Percentiles rank a stretch among this genome's conserved stretches.
phyloP scores from a whole-genome alignment of 345 rosid genomes.

The Trapa bicornis region DNA sequence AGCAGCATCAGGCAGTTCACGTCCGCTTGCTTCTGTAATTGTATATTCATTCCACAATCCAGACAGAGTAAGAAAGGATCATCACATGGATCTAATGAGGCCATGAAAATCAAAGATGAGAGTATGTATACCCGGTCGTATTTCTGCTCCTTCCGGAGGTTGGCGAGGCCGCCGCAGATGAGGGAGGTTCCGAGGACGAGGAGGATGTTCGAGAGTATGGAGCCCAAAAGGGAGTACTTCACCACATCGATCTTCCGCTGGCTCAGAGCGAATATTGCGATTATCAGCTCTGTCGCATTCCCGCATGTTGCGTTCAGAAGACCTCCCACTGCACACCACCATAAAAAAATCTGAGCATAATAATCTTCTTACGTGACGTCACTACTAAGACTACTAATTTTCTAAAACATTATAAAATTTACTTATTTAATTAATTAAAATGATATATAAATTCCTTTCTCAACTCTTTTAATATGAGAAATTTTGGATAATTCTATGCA shows the following conservation, averaged over 20 bases:
- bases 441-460: too few species aligned
- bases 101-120: too few species aligned
- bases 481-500: too few species aligned
- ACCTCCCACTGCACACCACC: slow-evolving; percentile 59
- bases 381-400: too few species aligned
- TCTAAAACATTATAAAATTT: too few species aligned
- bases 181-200: slow-evolving; percentile 87
- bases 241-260: slow-evolving; percentile 54
- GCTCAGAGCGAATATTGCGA: slow-evolving; percentile 62
- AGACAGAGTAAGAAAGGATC: too few species aligned
- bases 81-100: too few species aligned
- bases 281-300: slow-evolving; percentile 83
- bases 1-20: slow-evolving; percentile 61
- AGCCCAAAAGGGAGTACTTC: slow-evolving; percentile 80
- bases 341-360: background rate
- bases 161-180: slow-evolving; percentile 79
- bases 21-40: slow-evolving; percentile 70
- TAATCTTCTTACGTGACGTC: too few species aligned
- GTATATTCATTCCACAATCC: background rate
- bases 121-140: slow-evolving; percentile 48
- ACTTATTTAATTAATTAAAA: too few species aligned
- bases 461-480: too few species aligned
- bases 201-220: slow-evolving; percentile 78
- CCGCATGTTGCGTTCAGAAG: slow-evolving; percentile 91
- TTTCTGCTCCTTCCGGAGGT: slow-evolving; percentile 49